phyloP scores from a whole-genome alignment of 805 yeast genomes.

The Yarrowia sp. region DNA sequence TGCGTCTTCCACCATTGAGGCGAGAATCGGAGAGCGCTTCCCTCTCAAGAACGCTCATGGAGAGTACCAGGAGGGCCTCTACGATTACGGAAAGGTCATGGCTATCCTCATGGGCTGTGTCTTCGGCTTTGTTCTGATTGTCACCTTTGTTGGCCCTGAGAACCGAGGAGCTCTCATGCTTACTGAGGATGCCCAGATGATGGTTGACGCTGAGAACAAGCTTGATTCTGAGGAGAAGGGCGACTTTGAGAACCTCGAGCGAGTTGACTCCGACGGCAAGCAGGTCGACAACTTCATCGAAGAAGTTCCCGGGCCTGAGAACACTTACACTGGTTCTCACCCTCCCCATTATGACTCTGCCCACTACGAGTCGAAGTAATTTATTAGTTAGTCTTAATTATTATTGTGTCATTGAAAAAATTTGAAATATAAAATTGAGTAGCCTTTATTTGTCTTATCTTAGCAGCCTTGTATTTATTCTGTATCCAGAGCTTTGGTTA shows the following conservation, averaged over 20 bases:
- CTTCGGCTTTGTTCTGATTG: conserved; percentile 50
- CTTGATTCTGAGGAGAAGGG: conserved; percentile 11
- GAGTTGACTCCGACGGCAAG: conserved; percentile 3
- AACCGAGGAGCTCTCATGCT: conserved; percentile 32
- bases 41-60: conserved; percentile 47
- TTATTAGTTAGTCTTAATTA: neutral
- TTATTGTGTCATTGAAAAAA: neutral
- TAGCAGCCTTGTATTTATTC: too few species aligned
- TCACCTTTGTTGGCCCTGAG: conserved; percentile 59
- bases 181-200: neutral
- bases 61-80: conserved; percentile 37
- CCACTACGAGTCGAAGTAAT: neutral
- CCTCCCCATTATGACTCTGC: conserved; percentile 3
- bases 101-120: conserved; percentile 66
- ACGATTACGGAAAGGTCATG: conserved; percentile 68
- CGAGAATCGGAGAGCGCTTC: conserved; percentile 58
- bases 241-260: conserved; percentile 11
- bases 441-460: too few species aligned
- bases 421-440: too few species aligned
- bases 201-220: neutral
- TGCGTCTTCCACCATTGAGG: conserved; percentile 69
- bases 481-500: too few species aligned
- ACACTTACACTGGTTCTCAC: neutral
- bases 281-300: neutral
- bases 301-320: neutral